These are phyloP conservation scores for Helianthus tuberosus DNA, from an alignment of 129 eudicot genomes.

Conservation along the genomic window DNA sequence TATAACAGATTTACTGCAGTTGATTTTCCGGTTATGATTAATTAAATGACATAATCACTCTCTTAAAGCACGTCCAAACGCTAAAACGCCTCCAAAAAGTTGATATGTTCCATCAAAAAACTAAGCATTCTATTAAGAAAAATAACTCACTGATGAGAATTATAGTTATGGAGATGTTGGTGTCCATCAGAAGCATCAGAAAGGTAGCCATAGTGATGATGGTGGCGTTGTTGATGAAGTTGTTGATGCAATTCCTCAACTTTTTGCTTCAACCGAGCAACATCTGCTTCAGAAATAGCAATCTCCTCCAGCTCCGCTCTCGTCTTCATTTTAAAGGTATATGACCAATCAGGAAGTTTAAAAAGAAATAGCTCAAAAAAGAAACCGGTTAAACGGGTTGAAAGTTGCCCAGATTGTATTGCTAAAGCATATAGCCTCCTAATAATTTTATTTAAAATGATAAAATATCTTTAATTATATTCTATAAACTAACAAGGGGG, in stretches of 20 bases:
- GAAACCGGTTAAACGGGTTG: background rate
- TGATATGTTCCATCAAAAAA: background rate
- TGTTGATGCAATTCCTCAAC: conserved; percentile 97
- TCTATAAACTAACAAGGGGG: background rate
- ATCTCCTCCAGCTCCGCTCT: conserved; percentile 99
- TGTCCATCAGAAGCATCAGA: conserved; percentile 70
- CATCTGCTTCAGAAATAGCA: conserved; percentile 99
- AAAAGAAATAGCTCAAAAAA: background rate
- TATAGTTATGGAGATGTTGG: conserved; percentile 55
- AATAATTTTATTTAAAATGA: background rate
- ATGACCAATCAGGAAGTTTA: background rate
- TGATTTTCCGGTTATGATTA: background rate
- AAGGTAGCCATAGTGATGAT: conserved; percentile 59
- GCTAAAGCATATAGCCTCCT: background rate
- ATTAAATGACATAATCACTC: background rate
- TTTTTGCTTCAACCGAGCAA: conserved; percentile 88
- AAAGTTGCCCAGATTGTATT: background rate
- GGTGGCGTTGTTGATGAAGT: conserved; percentile 91
- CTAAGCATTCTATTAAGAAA: background rate
- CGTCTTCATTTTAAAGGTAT: conserved; percentile 52
- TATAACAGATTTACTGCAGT: background rate
- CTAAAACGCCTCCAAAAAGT: background rate
- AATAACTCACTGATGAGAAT: conserved; percentile 61
- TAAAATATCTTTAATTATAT: background rate
- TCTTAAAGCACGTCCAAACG: background rate